Base-by-base conservation (phyloP, 2,329 filamentous ascomycete species). In the Microdochium nivale region DNA sequence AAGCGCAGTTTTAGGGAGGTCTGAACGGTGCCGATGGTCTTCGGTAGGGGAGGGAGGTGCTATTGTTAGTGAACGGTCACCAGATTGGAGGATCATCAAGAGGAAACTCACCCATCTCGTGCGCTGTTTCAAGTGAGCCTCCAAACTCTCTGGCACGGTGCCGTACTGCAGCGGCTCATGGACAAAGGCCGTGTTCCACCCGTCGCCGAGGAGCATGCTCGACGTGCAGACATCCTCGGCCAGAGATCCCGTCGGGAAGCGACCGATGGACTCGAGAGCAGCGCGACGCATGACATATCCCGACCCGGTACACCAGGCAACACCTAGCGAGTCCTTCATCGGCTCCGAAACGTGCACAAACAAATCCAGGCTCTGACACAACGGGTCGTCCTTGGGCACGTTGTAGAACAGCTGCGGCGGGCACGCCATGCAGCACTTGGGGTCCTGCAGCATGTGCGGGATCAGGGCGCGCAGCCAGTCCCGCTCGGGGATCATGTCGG, bases 371-470 rank as follows among this genome's bases (percentile, higher is more conserved):
- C 73, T 77, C 61, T 83, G 80, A 1, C 73, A 71, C 4, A 85
- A 72, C 13, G 79, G 79, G 51, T 85, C 81, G 5, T 76, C 75
- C 0, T 66, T 65, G 4, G 81, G 81, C 2, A 78, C 75, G 60
- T 84, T 83, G 69, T 84, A 84, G 65, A 83, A 84, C 2, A 80
- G 72, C 67, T 83, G 79, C 13, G 79, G 78, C 24, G 79, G 78
- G 58, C 78, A 82, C n/a, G 76, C 78, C 48, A 83, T 70, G 48
- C 77, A 78, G 68, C 81, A 71, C 62, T 77, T 79, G 40, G 73
- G 68, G 59, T 84, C 78, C 53, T 70, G 63, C 19, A 84, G 58
- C 51, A 84, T 62, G 60, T 84, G 81, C 50, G 81, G 78, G n/a
- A 84, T 63, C 16, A 80, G 61, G 25, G 78, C 75, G 37, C 80